Evolutionary conservation across 352 stramenopile species (phyloP), one percentile per base, ranked within the genome.

Genomic region (Phytophthora pini): DNA sequence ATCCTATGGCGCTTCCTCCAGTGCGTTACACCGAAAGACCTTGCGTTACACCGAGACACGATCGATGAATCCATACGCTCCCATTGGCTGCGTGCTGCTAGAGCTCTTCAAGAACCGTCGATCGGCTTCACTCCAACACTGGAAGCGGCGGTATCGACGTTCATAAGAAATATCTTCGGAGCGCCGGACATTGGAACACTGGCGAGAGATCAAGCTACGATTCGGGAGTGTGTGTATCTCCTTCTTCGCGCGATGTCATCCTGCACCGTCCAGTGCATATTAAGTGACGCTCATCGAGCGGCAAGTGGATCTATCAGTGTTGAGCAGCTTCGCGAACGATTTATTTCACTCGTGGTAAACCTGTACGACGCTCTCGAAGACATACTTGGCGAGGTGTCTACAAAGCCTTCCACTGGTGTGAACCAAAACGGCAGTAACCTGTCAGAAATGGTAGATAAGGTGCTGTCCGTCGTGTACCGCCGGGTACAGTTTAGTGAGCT

Each of bases 1-100:
- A 72, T 72, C 27, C 11, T 68, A 15, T 68, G 51, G 49, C 34
- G 38, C 5, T 72, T 72, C 32, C 40, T 68, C 6, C 8, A 49
- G 20, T 27, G 27, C 9, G 9, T 72, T 12, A 26, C 50, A 5
- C 5, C 59, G 8, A 8, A 36, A 5, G 56, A 68, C 17, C 15
- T 51, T 3, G 39, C 0, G 22, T 60, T 39, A 39, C 31, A 11
- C 27, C 0, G 17, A n/a, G 29, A 41, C 9, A 12, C 9, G 5
- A 1, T 51, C n/a, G 9, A 22, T 3, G 5, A 24, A 43, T 13
- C 10, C 0, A 34, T 62, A 7, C 64, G 40, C 13, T 27, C 51
- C 4, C 52, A 55, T 24, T 72, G 64, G 64, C 20, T 66, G 5
- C 17, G 20, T 15, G 27, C 38, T 6, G 51, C 26, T 2, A n/a